These are phyloP conservation scores for Scopulariopsis brevicaulis DNA, from an alignment of 2,329 filamentous ascomycete species.

Conservation along the genomic window DNA sequence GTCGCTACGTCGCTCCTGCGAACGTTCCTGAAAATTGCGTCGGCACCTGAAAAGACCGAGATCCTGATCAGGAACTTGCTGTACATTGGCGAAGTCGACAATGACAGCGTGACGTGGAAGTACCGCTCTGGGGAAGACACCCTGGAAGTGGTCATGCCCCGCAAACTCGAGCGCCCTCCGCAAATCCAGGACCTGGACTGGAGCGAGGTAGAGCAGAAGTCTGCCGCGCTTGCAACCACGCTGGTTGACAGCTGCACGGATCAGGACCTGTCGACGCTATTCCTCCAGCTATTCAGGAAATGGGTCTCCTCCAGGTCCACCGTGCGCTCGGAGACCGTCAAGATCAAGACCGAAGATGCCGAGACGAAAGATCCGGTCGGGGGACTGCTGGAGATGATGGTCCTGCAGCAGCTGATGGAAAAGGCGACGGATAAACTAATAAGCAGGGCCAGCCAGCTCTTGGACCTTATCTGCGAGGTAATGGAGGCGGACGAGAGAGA, in stretches of 20 bases:
- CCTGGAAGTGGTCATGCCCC: constrained; percentile 35
- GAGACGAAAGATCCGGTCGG: constrained; percentile 26
- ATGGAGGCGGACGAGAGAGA: constrained; percentile 33
- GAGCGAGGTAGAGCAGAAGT: constrained; percentile 34
- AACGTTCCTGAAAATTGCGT: constrained; percentile 45
- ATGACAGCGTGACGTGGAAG: constrained; percentile 31
- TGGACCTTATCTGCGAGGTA: constrained; percentile 52
- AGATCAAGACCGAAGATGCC: constrained; percentile 17
- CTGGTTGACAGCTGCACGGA: constrained; percentile 37
- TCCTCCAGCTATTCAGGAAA: constrained; percentile 43
- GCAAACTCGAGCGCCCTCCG: constrained; percentile 3
- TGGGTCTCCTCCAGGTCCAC: constrained; percentile 35
- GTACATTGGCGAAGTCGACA: constrained; percentile 33
- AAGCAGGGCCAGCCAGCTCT: constrained; percentile 49
- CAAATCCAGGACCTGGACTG: constrained; percentile 20
- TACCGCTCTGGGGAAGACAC: constrained; percentile 35
- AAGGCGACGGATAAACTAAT: constrained; percentile 52
- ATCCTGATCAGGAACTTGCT: constrained; percentile 41
- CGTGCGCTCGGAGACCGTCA: constrained; percentile 13
- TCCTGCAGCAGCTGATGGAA: constrained; percentile 56
- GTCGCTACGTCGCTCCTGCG: constrained; percentile 39
- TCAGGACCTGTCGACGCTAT: constrained; percentile 47
- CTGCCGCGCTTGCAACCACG: constrained; percentile 33
- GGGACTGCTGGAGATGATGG: constrained; percentile 44
- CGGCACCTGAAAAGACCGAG: constrained; percentile 35